Evolutionary conservation across 176 grass and related monocot species (phyloP), one percentile per base, ranked within the genome.

Genomic region (Chloris gayana): DNA sequence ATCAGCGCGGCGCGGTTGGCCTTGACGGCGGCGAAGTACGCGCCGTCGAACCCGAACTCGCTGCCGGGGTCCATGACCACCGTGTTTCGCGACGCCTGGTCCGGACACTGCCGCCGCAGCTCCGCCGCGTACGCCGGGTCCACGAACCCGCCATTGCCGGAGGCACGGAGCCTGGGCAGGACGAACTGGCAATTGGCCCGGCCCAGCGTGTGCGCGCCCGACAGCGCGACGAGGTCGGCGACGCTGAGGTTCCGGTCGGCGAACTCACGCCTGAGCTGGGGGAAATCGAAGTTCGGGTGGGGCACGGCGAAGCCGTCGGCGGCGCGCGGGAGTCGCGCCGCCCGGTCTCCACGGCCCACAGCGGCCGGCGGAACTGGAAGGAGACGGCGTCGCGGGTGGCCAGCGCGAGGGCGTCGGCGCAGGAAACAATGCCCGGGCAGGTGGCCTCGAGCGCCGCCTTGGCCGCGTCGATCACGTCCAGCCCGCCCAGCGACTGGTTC

Each of bases 321-420:
- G 56, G 34, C n/a, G 14, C 11, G 9, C 8, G 4, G 0, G 27
- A 31, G 70, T 72, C 70, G 15, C 70, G 45, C 17, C 70, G 70
- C 14, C 44, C 69, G 26, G 69, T 72, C 69, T 31, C 27, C 45
- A 51, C 45, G 26, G 19, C 15, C 70, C 45, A 72, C 45, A 72
- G 71, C 49, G 22, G 11, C 49, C 71, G 49, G 5, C 51, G 19
- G 71, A 74, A 74, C 50, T 74, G 50, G 70, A 73, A 54, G 2
- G 71, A 74, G 46, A 73, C 70, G 46, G 47, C 65, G 65, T 68
- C 65, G 65, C 65, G 65, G 35, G 65, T 21, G 32, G 65, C 65
- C 6, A 68, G 65, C 65, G 65, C 31, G 27, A 77, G 27, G 5
- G 22, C 58, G 26, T 32, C 59, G 41, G 41, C 41, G 41, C 41